A percentile compares a stretch with the other conserved stretches of the same genome.
Conservation (phyloP, 2,329 filamentous ascomycete genomes). For the Aureobasidium vineae region DNA sequence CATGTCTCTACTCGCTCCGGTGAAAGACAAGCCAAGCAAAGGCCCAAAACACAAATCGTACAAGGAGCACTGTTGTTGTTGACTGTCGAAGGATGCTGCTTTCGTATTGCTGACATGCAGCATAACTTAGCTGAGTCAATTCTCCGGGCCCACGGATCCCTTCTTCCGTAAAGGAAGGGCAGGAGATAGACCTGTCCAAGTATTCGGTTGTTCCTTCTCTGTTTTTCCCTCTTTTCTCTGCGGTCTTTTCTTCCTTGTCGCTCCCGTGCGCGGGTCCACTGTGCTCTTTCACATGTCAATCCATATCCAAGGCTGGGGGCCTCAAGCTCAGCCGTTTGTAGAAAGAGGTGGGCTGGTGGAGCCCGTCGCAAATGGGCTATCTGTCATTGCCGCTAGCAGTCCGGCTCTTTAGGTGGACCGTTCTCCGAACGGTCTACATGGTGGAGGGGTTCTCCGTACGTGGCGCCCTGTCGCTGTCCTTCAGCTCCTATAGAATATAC, state of each 20-base stretch:
- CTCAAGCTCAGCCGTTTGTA: not conserved
- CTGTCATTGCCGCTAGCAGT: not conserved
- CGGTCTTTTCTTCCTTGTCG: not conserved
- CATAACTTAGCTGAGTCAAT: not conserved
- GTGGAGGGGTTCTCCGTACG: not conserved
- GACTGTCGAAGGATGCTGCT: not conserved
- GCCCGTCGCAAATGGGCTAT: not conserved
- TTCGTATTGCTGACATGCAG: slow-evolving; percentile 9
- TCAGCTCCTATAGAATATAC: not conserved
- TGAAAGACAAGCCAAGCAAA: not conserved
- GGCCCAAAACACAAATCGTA: not conserved
- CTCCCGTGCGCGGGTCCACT: not conserved
- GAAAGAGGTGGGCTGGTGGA: not conserved
- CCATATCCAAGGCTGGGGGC: not conserved
- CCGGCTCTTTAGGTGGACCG: not conserved
- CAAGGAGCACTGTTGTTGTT: not conserved
- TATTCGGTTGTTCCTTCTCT: slow-evolving; percentile 6
- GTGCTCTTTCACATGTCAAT: not conserved
- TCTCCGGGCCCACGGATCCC: not conserved
- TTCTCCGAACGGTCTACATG: not conserved
- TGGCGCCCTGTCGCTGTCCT: not conserved
- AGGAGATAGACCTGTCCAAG: not conserved
- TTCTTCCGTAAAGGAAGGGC: not conserved
- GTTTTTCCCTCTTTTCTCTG: not conserved
- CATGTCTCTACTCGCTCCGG: not conserved